Conservation (phyloP, 352 stramenopile genomes). For the Phytopythium litorale region DNA sequence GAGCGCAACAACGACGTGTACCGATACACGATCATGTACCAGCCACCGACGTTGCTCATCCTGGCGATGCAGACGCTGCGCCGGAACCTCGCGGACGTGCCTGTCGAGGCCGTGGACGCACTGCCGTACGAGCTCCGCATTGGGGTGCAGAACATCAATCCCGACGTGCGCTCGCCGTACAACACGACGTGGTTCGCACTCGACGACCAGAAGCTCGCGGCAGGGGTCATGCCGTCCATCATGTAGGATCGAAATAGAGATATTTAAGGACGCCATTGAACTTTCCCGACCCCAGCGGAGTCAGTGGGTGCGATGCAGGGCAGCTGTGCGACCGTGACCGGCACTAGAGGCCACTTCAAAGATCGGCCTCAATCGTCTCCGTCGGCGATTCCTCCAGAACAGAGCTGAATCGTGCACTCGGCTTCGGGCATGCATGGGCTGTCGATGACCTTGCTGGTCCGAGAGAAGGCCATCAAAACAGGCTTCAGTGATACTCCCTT, state of each 20-base stretch:
- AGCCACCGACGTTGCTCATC: constrained; percentile 62
- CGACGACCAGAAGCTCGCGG: constrained; percentile 37
- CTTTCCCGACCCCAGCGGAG: neutral
- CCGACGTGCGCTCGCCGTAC: constrained; percentile 50
- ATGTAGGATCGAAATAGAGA: constrained; percentile 15
- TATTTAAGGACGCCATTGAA: constrained; percentile 28
- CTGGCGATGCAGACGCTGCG: constrained; percentile 67
- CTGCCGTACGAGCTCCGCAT: constrained; percentile 62
- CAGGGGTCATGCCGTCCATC: constrained; percentile 31
- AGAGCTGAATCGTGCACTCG: constrained; percentile 76
- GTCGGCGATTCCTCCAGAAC: constrained; percentile 54
- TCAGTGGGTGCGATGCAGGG: constrained; percentile 9
- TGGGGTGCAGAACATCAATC: constrained; percentile 71
- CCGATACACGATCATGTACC: constrained; percentile 54
- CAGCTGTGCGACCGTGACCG: neutral
- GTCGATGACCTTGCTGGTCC: constrained; percentile 72
- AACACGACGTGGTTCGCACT: constrained; percentile 67
- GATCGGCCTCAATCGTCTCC: constrained; percentile 35
- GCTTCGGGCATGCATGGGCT: constrained; percentile 85
- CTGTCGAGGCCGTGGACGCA: constrained; percentile 34
- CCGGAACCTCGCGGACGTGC: constrained; percentile 33
- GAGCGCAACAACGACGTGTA: constrained; percentile 83
- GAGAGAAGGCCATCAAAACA: neutral
- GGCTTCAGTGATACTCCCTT: neutral
- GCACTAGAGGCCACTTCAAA: neutral